A percentile compares a stretch with the other conserved stretches of the same genome.
Evolutionary conservation across 1,284 basidiomycete genomes (phyloP).

Genomic region (Phellopilus nigrolimitatus): DNA sequence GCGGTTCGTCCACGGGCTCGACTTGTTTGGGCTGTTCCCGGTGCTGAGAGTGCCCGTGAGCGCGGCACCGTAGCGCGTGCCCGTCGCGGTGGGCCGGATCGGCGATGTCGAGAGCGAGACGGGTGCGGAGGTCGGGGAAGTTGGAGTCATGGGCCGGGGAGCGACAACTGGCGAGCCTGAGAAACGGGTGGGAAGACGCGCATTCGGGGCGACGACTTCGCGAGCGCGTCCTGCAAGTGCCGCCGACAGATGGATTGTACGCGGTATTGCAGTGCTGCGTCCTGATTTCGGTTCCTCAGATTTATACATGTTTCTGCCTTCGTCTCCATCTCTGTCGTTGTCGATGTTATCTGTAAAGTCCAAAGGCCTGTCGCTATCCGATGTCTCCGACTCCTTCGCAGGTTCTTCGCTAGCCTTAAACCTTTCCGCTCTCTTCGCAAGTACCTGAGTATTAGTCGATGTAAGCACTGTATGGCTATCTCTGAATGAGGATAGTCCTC

Average conservation of each 20-base stretch:
- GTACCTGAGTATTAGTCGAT: neutral
- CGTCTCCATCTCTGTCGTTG: neutral
- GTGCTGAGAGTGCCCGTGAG: conserved; percentile 23
- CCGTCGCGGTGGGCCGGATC: conserved; percentile 39
- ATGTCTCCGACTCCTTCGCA: neutral
- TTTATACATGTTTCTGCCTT: neutral
- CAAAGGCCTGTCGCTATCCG: neutral
- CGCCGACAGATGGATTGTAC: conserved; percentile 16
- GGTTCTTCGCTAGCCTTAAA: neutral
- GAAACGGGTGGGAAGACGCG: conserved; percentile 14
- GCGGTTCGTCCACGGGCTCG: conserved; percentile 30
- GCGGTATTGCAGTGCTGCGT: conserved; percentile 13
- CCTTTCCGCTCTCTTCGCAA: neutral
- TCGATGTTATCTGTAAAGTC: neutral
- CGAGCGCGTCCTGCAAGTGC: neutral
- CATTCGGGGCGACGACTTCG: neutral
- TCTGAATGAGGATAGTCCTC: neutral
- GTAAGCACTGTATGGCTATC: neutral
- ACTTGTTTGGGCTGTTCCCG: neutral
- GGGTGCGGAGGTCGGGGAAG: conserved; percentile 20
- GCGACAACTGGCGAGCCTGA: conserved; percentile 21
- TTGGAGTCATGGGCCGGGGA: neutral
- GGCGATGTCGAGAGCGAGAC: conserved; percentile 28
- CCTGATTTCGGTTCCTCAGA: neutral
- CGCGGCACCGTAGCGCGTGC: conserved; percentile 48